Evolutionary conservation across 441 rosid genomes (phyloP), one percentile per base, ranked within the genome.

Genomic region (Melastoma candidum): DNA sequence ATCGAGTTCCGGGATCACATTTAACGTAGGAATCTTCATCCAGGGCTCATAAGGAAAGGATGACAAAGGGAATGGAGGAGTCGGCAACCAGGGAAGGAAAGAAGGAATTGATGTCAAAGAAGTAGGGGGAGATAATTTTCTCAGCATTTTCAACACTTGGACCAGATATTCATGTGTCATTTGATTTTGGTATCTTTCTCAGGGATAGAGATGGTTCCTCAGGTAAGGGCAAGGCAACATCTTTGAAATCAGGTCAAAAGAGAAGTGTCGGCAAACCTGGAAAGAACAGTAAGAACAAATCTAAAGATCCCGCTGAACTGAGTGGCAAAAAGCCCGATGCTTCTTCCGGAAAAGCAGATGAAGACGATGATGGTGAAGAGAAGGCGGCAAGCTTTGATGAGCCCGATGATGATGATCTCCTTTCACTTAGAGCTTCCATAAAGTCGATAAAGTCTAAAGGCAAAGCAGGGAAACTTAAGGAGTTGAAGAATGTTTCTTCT

Each of bases 21-120:
- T 3, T 29, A 29, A 29, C 7, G 7, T 48, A 26, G 51, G 61
- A 27, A 47, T 48, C n/a, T 5, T 24, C 26, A 39, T 58, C 50
- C 77, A 90, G 97, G 69, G 81, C 89, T n/a, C 71, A 46, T 59
- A 87, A 71, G 70, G 84, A 86, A 77, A 82, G 74, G 61, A 67
- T 68, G 14, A 74, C 74, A 70, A 61, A 66, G 56, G 77, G 44
- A 41, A 53, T 61, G 36, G 7, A 29, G 10, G 73, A 64, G 22
- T 69, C 57, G 44, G 61, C 77, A 17, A 12, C 64, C 1, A 77
- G 72, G 77, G 78, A 76, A 59, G 69, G 62, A 47, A 81, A 77
- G 76, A 56, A 12, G 46, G 77, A 73, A 29, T 50, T 67, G 51
- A 66, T 83, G 27, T 60, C 58, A 5, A 77, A 71, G 62, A 78